Conservation (phyloP, 2,329 filamentous ascomycete genomes). For the Talaromyces sp. region DNA sequence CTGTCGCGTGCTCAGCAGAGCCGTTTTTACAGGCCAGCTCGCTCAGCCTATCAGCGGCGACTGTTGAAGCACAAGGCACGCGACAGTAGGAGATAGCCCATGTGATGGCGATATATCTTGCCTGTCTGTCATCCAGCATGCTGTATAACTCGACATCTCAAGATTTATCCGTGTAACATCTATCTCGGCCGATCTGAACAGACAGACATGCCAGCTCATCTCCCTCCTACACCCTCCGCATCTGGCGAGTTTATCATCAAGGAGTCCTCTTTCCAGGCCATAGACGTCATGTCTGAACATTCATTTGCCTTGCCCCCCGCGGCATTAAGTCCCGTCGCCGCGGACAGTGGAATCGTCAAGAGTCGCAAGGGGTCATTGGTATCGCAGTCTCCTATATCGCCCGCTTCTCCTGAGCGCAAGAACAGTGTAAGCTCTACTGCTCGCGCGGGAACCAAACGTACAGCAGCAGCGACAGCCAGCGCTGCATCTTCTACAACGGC, state of each 20-base stretch:
- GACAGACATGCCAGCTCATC: constrained; percentile 11
- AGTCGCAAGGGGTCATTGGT: constrained; percentile 28
- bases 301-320: constrained; percentile 39
- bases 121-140: neutral
- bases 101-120: constrained; percentile 5
- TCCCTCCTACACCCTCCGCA: constrained; percentile 32
- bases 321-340: constrained; percentile 31
- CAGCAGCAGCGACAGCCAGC: constrained; percentile 1
- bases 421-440: constrained; percentile 29
- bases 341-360: constrained; percentile 11
- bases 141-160: neutral
- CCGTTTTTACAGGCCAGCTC: constrained; percentile 19
- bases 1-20: constrained; percentile 18
- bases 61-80: constrained; percentile 19
- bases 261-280: constrained; percentile 29
- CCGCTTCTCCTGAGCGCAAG: constrained; percentile 34
- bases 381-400: constrained; percentile 34
- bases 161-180: neutral
- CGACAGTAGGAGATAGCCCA: constrained; percentile 9
- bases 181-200: neutral
- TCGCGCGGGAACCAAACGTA: constrained; percentile 39
- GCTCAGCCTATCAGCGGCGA: constrained; percentile 16
- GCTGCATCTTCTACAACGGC: constrained; percentile 22
- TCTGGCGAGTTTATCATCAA: constrained; percentile 41
- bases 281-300: constrained; percentile 31